Conservation (phyloP, 257 asterid species). For the Pogostemon cablin region DNA sequence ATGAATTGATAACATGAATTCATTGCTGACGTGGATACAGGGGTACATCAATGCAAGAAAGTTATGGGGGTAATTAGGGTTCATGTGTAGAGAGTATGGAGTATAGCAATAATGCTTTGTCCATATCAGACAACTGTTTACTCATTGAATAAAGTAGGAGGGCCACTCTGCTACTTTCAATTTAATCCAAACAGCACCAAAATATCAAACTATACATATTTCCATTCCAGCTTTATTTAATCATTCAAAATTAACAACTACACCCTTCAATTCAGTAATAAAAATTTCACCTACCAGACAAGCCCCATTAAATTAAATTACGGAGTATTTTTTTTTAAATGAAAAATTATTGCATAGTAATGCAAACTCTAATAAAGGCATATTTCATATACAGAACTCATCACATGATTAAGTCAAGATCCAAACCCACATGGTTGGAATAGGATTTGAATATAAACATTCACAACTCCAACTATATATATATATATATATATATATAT, state of each 20-base stretch:
- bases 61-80: slow-evolving; percentile 37
- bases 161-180: slow-evolving; percentile 26
- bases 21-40: background rate
- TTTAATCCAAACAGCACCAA: background rate
- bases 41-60: slow-evolving; percentile 20
- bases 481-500: too few relatives aligned
- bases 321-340: background rate
- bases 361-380: too few relatives aligned
- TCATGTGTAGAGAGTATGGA: slow-evolving; percentile 28
- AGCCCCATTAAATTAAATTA: background rate
- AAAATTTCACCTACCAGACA: slow-evolving; percentile 21
- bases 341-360: too few relatives aligned
- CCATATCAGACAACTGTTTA: slow-evolving; percentile 35
- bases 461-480: background rate
- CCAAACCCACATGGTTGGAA: background rate
- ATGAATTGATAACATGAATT: background rate
- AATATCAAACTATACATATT: background rate
- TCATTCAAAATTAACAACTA: background rate
- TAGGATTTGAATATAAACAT: background rate
- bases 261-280: slow-evolving; percentile 19
- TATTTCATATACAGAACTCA: background rate
- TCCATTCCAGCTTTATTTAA: too few relatives aligned
- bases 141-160: slow-evolving; percentile 19
- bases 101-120: slow-evolving; percentile 38
- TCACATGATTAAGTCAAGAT: background rate